Conservation (phyloP, 73 alveolate species). For the Uronychia setigera region DNA sequence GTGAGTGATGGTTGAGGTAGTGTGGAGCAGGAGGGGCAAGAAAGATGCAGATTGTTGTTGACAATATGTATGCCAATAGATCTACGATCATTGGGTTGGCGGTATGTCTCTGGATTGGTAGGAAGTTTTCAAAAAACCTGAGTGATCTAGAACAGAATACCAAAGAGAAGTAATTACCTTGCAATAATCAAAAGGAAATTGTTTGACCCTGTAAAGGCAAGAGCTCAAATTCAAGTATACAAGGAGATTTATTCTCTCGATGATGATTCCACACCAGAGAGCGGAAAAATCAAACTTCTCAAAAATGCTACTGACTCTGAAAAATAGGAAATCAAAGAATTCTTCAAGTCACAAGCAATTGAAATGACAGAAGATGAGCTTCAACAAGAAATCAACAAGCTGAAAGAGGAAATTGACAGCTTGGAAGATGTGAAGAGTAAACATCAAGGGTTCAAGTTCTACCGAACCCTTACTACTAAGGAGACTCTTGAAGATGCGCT, state of each 20-base stretch:
- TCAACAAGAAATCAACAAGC: constrained; percentile 39
- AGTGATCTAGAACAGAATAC: constrained; percentile 52
- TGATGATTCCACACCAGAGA: constrained; percentile 23
- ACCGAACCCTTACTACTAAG: constrained; percentile 58
- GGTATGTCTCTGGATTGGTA: background rate
- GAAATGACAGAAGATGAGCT: constrained; percentile 23
- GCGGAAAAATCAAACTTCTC: constrained; percentile 24
- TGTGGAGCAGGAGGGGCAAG: too few relatives aligned
- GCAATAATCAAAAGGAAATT: too few relatives aligned
- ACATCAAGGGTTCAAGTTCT: constrained; percentile 69
- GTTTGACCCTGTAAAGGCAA: constrained; percentile 66
- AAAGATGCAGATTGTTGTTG: too few relatives aligned
- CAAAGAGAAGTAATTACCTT: constrained; percentile 50
- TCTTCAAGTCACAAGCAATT: constrained; percentile 18
- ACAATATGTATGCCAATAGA: too few relatives aligned
- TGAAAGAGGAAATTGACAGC: constrained; percentile 44
- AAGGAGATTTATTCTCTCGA: constrained; percentile 58
- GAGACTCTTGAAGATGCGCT: constrained; percentile 69
- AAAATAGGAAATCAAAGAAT: constrained; percentile 29
- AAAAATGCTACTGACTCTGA: constrained; percentile 29
- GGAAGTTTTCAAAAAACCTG: constrained; percentile 34
- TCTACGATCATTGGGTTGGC: constrained; percentile 14
- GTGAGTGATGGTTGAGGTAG: too few relatives aligned
- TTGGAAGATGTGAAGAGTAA: constrained; percentile 54
- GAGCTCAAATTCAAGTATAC: constrained; percentile 59